Base-by-base conservation (phyloP, 305 asterid species). In the Plantago rigida region DNA sequence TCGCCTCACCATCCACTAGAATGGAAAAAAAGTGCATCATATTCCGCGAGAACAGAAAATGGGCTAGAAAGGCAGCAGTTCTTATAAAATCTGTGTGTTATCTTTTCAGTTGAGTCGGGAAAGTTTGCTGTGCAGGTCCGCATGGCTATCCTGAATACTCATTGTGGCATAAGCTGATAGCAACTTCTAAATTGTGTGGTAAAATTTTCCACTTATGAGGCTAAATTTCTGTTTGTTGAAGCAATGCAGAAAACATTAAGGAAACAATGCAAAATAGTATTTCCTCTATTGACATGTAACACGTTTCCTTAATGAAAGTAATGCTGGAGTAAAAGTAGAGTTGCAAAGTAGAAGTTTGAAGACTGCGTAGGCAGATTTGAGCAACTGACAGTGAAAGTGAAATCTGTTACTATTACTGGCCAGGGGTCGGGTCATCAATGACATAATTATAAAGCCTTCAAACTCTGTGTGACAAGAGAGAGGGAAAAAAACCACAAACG, bases 1-100 rank as follows among this genome's bases (percentile, higher is more conserved):
- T 59, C 95, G 85, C 70, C 97, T 84, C 79, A 87, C 96, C 97
- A 90, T 90, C 96, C 97, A 90, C 97, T 90, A 64, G 54, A 69
- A 22, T 0, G 26, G 26, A 2, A 22, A 64, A 49, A 71, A 48
- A 51, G 59, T 62, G 62, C 15, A 59, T 36, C 50, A 60, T 48
- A 45, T 53, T 51, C 49, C 41, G 49, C 55, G 42, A 69, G 60
- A 34, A 60, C 22, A 28, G 44, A 67, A 17, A 45, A 50, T 60
- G 50, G 57, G 49, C 60, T 62, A 47, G 48, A 70, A 55, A 47
- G 11, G 41, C 28, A 50, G 74, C 19, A 62, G 34, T 65, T 51
- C 62, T 50, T 36, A 39, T 17, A 28, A 47, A 29, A 48, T 22
- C 10, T 51, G 9, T 11, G 39, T 52, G 41, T 24, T 42, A 44